phyloP scores from a whole-genome alignment of 1,139 yeast genomes.

The Meyerozyma guilliermondii region DNA sequence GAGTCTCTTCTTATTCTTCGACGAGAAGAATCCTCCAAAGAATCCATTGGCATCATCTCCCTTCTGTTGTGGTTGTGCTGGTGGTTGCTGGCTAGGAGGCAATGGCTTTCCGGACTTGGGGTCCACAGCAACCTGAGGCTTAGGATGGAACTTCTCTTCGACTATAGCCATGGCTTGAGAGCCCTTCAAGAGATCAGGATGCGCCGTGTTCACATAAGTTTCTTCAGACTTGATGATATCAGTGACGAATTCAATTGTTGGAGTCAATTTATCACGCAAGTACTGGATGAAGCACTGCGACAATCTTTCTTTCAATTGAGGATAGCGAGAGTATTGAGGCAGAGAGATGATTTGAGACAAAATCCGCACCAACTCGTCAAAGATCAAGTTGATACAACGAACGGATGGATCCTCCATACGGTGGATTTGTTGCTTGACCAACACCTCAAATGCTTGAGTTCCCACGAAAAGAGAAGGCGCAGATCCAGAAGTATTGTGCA shows the following conservation, averaged over 20 bases:
- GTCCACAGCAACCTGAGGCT: slow-evolving; percentile 75
- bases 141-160: slow-evolving; percentile 84
- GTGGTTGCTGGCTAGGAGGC: slow-evolving; percentile 39
- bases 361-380: slow-evolving; percentile 91
- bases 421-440: slow-evolving; percentile 90
- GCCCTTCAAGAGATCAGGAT: slow-evolving; percentile 93
- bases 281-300: slow-evolving; percentile 75
- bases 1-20: slow-evolving; percentile 89
- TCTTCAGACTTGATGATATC: slow-evolving; percentile 85
- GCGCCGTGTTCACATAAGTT: slow-evolving; percentile 94
- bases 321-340: slow-evolving; percentile 83
- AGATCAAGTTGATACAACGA: slow-evolving; percentile 84
- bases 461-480: slow-evolving; percentile 98
- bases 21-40: slow-evolving; percentile 91
- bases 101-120: slow-evolving; percentile 89
- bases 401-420: slow-evolving; percentile 93
- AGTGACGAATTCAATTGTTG: slow-evolving; percentile 78
- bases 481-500: slow-evolving; percentile 95
- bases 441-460: slow-evolving; percentile 93
- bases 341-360: slow-evolving; percentile 78
- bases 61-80: slow-evolving; percentile 18
- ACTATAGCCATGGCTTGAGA: slow-evolving; percentile 94
- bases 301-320: slow-evolving; percentile 81
- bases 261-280: slow-evolving; percentile 72
- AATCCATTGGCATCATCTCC: slow-evolving; percentile 59